Base-by-base conservation (phyloP, 768 basidiomycete species). In the Suillus fuscotomentosus region DNA sequence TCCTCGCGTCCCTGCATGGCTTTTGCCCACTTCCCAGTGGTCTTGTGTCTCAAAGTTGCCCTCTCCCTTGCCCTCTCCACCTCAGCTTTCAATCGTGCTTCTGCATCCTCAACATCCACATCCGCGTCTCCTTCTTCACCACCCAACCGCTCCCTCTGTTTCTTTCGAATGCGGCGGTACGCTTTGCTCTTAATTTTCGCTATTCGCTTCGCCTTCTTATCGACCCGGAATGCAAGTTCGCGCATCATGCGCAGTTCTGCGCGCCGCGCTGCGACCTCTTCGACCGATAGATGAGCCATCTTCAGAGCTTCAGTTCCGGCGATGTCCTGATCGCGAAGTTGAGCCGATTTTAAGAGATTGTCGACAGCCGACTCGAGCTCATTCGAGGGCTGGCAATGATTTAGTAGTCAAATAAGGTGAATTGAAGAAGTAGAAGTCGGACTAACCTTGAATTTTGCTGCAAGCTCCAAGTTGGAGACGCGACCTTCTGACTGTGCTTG, bases 171-270 rank as follows among this genome's bases (percentile, higher is more conserved):
- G 68, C 90, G 89, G 36, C 95, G 83, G 73, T 95, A 99, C 2
- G 93, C 87, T 78, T 95, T 97, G 75, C 91, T 94, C 81, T 99
- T 99, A 78, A 99, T 99, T 79, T 96, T 98, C 24, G 90, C 86
- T 20, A 97, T 82, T 20, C 96, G 87, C 72, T 91, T 91, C 20
- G 95, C 92, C 74, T 97, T 95, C 42, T 86, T 80, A 69, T 98
- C 97, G 0, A 94, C 94, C 5, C 96, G 88, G 79, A 97, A 97
- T 81, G 95, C 90, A 47, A 98, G 83, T 70, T 97, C 96, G 22
- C 97, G 90, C 86, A 94, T 93, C 72, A 88, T 87, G 42, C 92
- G 86, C 13, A 99, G 84, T 70, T 95, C 92, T 2, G 83, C 84
- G 1, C 94, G 88, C 0, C 95, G 88, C 7, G 87, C 84, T 5